Base-by-base conservation (phyloP, 2,329 filamentous ascomycete genomes). In the Hypoxylon sp. region DNA sequence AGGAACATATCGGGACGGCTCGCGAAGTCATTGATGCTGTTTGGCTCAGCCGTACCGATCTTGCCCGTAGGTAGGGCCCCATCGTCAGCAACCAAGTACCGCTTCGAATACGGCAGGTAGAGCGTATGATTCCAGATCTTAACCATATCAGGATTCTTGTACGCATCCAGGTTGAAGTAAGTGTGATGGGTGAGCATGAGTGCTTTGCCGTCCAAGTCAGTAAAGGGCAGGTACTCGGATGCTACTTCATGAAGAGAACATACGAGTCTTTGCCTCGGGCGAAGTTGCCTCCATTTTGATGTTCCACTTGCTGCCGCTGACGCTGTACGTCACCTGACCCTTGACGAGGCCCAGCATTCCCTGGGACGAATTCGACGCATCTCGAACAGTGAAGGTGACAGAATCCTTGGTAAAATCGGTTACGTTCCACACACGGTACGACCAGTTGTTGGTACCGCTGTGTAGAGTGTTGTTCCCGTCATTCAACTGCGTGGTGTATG, bases 121-220 rank as follows among this genome's bases (percentile, higher is more conserved):
- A 90, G 80, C 5, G 84, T 89, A 78, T 90, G 85, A 76, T 90
- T 87, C 76, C 87, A 84, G 65, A 88, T 81, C 41, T 83, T 81
- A 37, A 82, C 76, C 2, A 85, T 85, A 29, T 81, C 78, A 1
- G 87, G 83, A 74, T 90, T 85, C 69, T 83, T 84, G 78, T 87
- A 90, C 12, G 85, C 88, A 70, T 90, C 88, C 23, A 91, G 81
- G 77, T 90, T 90, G 85, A 89, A 90, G 81, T 90, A 91, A 51
- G 86, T 87, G 77, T 90, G 88, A 45, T 88, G 87, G 30, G 85
- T 88, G 43, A 90, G 80, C 85, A 90, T 88, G 74, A 90, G 84
- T 1, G 88, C 79, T 56, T 55, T 41, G 30, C 30, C 32, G 30
- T 79, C 41, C 79, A 39, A 19, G 48, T 65, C 65, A 54, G 67